A percentile compares a stretch with the other conserved stretches of the same genome.
These are phyloP conservation scores for Hanseniaspora gamundiae DNA, from an alignment of 1,139 yeast genomes.

Conservation along the genomic window DNA sequence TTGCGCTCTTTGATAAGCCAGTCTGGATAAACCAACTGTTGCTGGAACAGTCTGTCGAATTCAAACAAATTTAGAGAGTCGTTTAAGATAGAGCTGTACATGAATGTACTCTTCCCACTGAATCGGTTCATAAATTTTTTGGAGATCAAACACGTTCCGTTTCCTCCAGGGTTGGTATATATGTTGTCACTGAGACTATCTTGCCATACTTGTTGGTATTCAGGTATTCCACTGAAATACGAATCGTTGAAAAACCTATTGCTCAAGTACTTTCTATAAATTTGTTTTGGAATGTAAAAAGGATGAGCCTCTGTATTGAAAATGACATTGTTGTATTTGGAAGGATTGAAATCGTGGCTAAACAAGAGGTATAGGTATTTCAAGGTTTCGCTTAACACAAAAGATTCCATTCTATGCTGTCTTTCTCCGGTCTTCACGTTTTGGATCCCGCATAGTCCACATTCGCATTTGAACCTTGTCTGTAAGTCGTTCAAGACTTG, in stretches of 20 bases:
- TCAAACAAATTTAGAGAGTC: neutral
- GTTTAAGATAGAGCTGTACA: neutral
- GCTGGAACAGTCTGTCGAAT: neutral
- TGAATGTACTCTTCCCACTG: neutral
- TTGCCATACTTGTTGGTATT: neutral
- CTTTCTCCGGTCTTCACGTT: conserved; percentile 49
- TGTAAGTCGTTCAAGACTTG: conserved; percentile 45
- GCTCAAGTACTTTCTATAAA: neutral
- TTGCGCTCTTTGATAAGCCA: neutral
- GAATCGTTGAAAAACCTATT: conserved; percentile 4
- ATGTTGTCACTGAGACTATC: neutral
- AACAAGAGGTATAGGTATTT: conserved; percentile 75
- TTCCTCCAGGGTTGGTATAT: neutral
- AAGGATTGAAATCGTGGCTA: conserved; percentile 50
- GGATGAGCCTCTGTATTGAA: conserved; percentile 96
- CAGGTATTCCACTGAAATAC: neutral
- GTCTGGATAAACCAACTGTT: neutral
- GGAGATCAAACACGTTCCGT: neutral
- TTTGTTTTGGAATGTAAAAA: conserved; percentile 39
- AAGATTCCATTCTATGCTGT: conserved; percentile 84
- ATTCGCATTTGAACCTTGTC: conserved; percentile 39
- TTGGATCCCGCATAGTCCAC: conserved; percentile 77
- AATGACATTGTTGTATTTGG: conserved; percentile 40
- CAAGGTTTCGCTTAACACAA: conserved; percentile 75
- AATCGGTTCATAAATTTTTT: neutral